Base-by-base conservation (phyloP, 2,329 filamentous ascomycete genomes). In the Venturia nashicola region DNA sequence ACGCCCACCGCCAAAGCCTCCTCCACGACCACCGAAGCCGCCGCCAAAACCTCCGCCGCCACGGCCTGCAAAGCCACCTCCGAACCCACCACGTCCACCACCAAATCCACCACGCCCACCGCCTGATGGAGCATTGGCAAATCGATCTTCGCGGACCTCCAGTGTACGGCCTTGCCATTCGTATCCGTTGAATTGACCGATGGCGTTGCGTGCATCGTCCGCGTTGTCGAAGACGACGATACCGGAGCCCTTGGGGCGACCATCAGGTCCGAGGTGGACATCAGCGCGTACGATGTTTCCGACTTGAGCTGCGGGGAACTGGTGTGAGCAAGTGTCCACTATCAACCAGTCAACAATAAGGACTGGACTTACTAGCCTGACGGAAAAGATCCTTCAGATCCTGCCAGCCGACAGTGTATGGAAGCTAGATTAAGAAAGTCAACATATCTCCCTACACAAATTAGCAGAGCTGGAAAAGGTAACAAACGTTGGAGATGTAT, bases 361-460 rank as follows among this genome's bases (percentile, higher is more conserved):
- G 55, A 34, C 16, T 39, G 8, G 65, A 82, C 91, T 83, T 82
- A 96, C 92, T 90, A 79, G 94, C 92, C 83, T 97, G 92, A 73
- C 94, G 90, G 83, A 99, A 99, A 69, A 99, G 83, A 77, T 99
- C 94, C 80, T 99, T 99, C 70, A 99, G 80, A 77, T 99, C 94
- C 79, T 99, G 94, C 94, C 94, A 99, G 75, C 94, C 94, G 71
- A 96, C 90, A 68, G 91, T 96, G 80, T 92, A 99, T 23, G 94
- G 94, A 70, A 99, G 89, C 94, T 99, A 78, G 4, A 70, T 67
- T 64, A 66, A 68, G 66, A 27, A 27, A 68, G 34, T 61, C n/a
- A 61, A 51, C 67, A 57, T 62, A 54, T 65, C 48, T 66, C 61
- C 39, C 42, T 60, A 60, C 36, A 60, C 36, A 66, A 67, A 65